These are phyloP conservation scores for Boletus semigastroideus DNA, from an alignment of 1,284 basidiomycete species.

Conservation along the genomic window DNA sequence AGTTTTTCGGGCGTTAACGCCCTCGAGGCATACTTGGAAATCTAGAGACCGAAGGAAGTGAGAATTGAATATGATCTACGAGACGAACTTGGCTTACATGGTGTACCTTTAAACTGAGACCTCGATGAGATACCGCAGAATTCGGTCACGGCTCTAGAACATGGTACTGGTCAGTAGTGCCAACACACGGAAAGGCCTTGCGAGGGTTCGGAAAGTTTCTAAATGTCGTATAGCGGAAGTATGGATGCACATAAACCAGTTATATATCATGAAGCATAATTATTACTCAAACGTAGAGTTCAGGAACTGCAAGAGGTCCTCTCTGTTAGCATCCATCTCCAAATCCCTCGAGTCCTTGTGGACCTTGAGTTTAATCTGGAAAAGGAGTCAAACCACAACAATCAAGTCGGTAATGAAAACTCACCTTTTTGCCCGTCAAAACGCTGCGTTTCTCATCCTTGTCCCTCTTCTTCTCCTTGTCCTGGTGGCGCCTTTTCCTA, in stretches of 20 bases:
- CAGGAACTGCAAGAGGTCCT: slow-evolving; percentile 51
- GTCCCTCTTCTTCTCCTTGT: slow-evolving; percentile 38
- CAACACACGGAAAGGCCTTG: not conserved
- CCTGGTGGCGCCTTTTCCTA: slow-evolving; percentile 34
- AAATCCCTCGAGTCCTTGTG: slow-evolving; percentile 55
- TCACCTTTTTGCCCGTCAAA: slow-evolving; percentile 56
- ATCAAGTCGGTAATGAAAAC: not conserved
- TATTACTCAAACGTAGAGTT: slow-evolving; percentile 46
- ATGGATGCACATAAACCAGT: not conserved
- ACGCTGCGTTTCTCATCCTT: slow-evolving; percentile 46
- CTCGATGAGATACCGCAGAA: not conserved
- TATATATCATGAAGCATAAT: not conserved
- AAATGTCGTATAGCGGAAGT: not conserved
- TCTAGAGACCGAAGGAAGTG: no score
- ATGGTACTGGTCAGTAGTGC: not conserved
- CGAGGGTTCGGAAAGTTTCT: not conserved
- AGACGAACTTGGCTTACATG: not conserved
- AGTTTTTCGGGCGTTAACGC: not conserved
- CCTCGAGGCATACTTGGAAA: not conserved
- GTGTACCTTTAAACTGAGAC: not conserved
- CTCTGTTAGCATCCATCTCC: slow-evolving; percentile 53
- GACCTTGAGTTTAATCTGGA: slow-evolving; percentile 58
- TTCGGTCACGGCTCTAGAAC: not conserved
- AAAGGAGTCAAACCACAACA: not conserved
- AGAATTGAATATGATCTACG: not conserved